Conservation (phyloP, 257 asterid genomes). For the Salvia rosmarinus region DNA sequence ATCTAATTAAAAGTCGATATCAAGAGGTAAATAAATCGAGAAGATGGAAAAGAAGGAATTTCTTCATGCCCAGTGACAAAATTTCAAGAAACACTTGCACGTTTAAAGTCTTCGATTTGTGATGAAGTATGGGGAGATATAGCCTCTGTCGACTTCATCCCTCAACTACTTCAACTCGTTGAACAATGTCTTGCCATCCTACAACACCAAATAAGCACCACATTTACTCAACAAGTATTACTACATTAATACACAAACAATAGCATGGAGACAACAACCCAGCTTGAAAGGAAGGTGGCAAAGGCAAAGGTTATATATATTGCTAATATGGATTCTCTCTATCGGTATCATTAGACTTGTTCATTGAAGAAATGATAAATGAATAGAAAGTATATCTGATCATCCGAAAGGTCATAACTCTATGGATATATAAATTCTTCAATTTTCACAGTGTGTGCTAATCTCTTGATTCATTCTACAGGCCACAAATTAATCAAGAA, state of each 20-base stretch:
- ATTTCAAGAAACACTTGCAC: constrained; percentile 75
- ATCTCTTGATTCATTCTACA: background rate
- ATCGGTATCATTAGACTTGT: too few species aligned
- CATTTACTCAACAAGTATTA: background rate
- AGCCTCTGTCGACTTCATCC: constrained; percentile 96
- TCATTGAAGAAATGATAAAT: too few species aligned
- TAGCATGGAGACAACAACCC: background rate
- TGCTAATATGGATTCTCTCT: too few species aligned
- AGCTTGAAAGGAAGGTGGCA: too few species aligned
- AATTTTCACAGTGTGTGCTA: background rate
- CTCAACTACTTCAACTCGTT: constrained; percentile 97
- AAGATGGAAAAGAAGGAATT: too few species aligned
- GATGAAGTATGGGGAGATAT: too few species aligned
- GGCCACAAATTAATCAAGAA: background rate
- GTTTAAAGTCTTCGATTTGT: constrained; percentile 90
- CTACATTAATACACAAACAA: background rate
- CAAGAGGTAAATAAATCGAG: too few species aligned
- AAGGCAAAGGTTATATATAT: background rate
- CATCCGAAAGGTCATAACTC: background rate
- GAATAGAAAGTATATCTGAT: constrained; percentile 24
- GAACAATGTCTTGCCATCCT: constrained; percentile 91
- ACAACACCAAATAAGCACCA: constrained; percentile 24
- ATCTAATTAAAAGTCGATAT: too few species aligned
- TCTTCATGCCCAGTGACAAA: too few species aligned
- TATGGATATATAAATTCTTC: background rate